phyloP scores from a whole-genome alignment of 2,329 filamentous ascomycete species.

The Hymenoscyphus occultus region DNA sequence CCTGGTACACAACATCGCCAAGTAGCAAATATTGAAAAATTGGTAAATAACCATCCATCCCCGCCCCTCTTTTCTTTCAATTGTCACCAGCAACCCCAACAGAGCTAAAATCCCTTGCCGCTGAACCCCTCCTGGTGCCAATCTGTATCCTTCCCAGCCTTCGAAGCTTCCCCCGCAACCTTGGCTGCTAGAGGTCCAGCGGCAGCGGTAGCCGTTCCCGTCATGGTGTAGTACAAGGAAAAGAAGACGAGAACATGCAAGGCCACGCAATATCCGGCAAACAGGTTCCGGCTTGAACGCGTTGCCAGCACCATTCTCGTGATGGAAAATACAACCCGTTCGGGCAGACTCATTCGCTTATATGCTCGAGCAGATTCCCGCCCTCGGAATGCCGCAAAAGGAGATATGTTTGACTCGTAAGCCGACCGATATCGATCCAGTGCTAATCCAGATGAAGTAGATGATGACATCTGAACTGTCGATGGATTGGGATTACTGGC shows the following conservation, averaged over 20 bases:
- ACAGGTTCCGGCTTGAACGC: slow-evolving; percentile 85
- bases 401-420: slow-evolving; percentile 93
- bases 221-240: slow-evolving; percentile 61
- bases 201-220: slow-evolving; percentile 44
- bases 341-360: slow-evolving; percentile 87
- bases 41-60: slow-evolving; percentile 2
- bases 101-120: slow-evolving; percentile 27
- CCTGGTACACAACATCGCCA: slow-evolving; percentile 4
- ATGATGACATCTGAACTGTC: slow-evolving; percentile 60
- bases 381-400: slow-evolving; percentile 94
- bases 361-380: slow-evolving; percentile 88
- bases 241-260: slow-evolving; percentile 85
- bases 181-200: slow-evolving; percentile 40
- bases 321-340: slow-evolving; percentile 84
- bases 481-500: slow-evolving; percentile 72
- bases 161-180: slow-evolving; percentile 38
- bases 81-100: neutral
- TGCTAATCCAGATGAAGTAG: slow-evolving; percentile 60
- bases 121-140: slow-evolving; percentile 57
- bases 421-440: slow-evolving; percentile 85
- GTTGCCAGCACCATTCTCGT: slow-evolving; percentile 90
- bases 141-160: slow-evolving; percentile 45
- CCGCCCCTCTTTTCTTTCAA: neutral
- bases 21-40: neutral
- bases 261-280: slow-evolving; percentile 85